phyloP scores from a whole-genome alignment of 371 early-diverging fungal species.

The Smittium culicis region DNA sequence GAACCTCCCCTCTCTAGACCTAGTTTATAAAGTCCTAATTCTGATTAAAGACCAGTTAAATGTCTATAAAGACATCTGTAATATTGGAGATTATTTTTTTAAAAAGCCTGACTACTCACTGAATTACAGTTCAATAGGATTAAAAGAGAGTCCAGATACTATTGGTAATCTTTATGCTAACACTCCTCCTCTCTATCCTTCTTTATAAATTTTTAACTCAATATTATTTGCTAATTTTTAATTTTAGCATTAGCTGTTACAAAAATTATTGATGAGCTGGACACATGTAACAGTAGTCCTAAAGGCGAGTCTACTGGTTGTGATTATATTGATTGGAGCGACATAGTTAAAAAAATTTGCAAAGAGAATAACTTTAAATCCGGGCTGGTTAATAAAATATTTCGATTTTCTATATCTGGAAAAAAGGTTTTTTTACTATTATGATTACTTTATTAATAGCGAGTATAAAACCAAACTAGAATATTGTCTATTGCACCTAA shows the following conservation, averaged over 20 bases:
- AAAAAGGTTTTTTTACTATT: neutral
- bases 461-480: too few species aligned
- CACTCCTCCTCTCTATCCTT: neutral
- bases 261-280: too few species aligned
- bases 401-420: neutral
- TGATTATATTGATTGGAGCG: neutral
- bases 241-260: too few species aligned
- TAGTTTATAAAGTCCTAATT: constrained; percentile 13
- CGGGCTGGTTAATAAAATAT: neutral
- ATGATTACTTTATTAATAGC: too few species aligned
- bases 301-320: too few species aligned
- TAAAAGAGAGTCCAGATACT: neutral
- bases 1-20: neutral
- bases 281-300: too few species aligned
- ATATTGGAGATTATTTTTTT: constrained; percentile 21
- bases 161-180: neutral
- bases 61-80: constrained; percentile 18
- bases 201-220: too few species aligned
- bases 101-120: constrained; percentile 15
- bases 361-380: neutral
- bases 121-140: neutral
- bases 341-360: neutral
- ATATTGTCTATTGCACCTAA: too few species aligned
- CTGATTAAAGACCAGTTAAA: constrained; percentile 21
- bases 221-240: too few species aligned